phyloP scores from a whole-genome alignment of 75 land plant genomes.

The Larix kaempferi region DNA sequence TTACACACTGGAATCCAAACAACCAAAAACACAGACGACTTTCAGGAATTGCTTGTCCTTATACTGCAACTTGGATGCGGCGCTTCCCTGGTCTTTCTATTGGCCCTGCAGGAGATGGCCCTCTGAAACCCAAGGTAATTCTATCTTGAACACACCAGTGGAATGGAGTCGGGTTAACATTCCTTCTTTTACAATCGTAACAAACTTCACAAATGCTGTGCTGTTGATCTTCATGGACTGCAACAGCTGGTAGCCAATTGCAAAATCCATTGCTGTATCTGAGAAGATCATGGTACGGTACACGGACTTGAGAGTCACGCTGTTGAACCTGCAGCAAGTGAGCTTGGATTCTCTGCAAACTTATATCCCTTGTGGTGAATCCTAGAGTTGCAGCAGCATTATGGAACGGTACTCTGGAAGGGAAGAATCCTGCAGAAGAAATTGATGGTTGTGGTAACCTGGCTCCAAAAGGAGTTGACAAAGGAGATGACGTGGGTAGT shows the following conservation, averaged over 20 bases:
- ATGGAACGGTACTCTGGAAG: constrained; percentile 7
- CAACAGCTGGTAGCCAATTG: not conserved
- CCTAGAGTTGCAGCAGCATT: not conserved
- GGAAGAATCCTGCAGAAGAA: constrained; percentile 8
- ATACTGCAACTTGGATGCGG: not conserved
- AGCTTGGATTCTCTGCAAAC: constrained; percentile 13
- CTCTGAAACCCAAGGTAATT: constrained; percentile 52
- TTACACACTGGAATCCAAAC: constrained; percentile 3
- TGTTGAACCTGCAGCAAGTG: constrained; percentile 8
- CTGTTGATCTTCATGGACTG: not conserved
- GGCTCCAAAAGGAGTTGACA: not conserved
- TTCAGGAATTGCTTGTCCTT: not conserved
- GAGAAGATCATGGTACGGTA: not conserved
- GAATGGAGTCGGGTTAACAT: constrained; percentile 39
- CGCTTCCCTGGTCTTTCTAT: constrained; percentile 56
- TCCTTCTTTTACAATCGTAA: constrained; percentile 24
- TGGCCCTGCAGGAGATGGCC: constrained; percentile 72
- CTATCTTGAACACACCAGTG: constrained; percentile 74
- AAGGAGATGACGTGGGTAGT: not conserved
- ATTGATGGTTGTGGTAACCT: not conserved
- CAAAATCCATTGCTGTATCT: not conserved
- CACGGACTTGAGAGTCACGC: not conserved
- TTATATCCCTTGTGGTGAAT: constrained; percentile 3
- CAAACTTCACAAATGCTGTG: constrained; percentile 17
- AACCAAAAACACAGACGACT: constrained; percentile 1